phyloP scores from a whole-genome alignment of 495 filamentous ascomycete species.

The Penicillium salamii region DNA sequence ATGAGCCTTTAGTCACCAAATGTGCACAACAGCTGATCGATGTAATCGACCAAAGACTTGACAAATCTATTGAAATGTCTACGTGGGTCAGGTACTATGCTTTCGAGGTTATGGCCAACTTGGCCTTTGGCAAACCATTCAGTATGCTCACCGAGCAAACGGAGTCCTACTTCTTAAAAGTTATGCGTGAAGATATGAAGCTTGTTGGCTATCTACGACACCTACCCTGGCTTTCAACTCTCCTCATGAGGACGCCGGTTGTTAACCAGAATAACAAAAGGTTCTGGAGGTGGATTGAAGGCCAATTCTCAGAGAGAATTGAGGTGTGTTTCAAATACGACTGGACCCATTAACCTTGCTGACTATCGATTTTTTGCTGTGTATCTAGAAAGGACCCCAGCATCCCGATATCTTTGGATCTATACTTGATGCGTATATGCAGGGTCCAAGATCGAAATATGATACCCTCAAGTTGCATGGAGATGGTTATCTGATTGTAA shows the following conservation, averaged over 20 bases:
- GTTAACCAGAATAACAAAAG: constrained; percentile 28
- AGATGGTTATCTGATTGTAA: constrained; percentile 32
- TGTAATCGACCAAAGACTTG: constrained; percentile 11
- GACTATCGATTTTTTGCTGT: background rate
- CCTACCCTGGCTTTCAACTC: constrained; percentile 36
- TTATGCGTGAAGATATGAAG: constrained; percentile 29
- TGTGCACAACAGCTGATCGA: constrained; percentile 27
- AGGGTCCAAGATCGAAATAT: constrained; percentile 21
- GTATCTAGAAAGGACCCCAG: constrained; percentile 20
- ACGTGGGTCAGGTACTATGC: constrained; percentile 45
- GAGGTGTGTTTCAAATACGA: constrained; percentile 1
- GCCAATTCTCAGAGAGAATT: constrained; percentile 11
- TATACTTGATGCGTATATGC: constrained; percentile 27
- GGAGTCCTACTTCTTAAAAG: constrained; percentile 29
- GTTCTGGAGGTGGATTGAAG: constrained; percentile 26
- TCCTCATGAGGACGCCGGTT: constrained; percentile 29
- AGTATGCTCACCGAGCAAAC: constrained; percentile 37
- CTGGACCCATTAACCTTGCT: background rate
- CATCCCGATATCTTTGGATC: constrained; percentile 31
- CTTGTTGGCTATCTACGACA: constrained; percentile 33
- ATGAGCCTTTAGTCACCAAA: constrained; percentile 27
- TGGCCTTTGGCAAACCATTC: constrained; percentile 48
- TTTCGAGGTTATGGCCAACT: constrained; percentile 54
- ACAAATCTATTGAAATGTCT: constrained; percentile 33
- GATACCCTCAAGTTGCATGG: constrained; percentile 27